These are phyloP conservation scores for Fusarium illudens DNA, from an alignment of 2,329 filamentous ascomycete genomes.

Conservation along the genomic window DNA sequence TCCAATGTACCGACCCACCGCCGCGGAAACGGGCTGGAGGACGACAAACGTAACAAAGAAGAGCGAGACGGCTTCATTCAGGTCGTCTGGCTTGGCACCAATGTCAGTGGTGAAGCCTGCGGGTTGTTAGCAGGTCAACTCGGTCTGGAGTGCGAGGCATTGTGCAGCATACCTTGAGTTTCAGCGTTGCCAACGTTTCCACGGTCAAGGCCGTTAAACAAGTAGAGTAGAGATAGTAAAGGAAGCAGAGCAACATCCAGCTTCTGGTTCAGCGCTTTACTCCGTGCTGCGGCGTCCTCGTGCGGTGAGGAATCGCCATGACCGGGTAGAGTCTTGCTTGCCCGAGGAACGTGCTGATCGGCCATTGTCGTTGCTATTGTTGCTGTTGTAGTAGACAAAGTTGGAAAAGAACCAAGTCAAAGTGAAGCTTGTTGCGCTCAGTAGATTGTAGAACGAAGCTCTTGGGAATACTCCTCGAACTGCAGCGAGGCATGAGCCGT, in stretches of 20 bases:
- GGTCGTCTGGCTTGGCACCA: slow-evolving; percentile 38
- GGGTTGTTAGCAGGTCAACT: neutral
- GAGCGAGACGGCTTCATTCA: slow-evolving; percentile 41
- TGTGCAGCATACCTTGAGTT: slow-evolving; percentile 43
- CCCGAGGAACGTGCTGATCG: slow-evolving; percentile 3
- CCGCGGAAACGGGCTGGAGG: slow-evolving; percentile 39
- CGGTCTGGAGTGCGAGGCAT: neutral
- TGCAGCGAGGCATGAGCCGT: neutral
- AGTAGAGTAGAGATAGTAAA: slow-evolving; percentile 50
- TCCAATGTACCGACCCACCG: slow-evolving; percentile 39
- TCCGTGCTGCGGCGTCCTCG: slow-evolving; percentile 15
- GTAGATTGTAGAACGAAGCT: neutral
- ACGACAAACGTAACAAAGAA: slow-evolving; percentile 43
- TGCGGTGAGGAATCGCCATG: slow-evolving; percentile 3
- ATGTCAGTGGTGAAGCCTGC: slow-evolving; percentile 41
- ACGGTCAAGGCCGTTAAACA: slow-evolving; percentile 53
- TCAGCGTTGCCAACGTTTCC: slow-evolving; percentile 54
- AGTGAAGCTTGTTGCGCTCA: neutral
- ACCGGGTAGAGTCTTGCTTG: slow-evolving; percentile 12
- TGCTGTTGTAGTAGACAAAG: neutral
- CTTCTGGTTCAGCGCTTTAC: slow-evolving; percentile 45
- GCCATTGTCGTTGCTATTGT: slow-evolving; percentile 18
- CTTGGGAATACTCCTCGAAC: neutral
- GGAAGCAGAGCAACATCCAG: slow-evolving; percentile 50
- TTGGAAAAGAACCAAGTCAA: neutral